These are phyloP conservation scores for Fusarium longipes DNA, from an alignment of 2,329 filamentous ascomycete genomes.

Conservation along the genomic window DNA sequence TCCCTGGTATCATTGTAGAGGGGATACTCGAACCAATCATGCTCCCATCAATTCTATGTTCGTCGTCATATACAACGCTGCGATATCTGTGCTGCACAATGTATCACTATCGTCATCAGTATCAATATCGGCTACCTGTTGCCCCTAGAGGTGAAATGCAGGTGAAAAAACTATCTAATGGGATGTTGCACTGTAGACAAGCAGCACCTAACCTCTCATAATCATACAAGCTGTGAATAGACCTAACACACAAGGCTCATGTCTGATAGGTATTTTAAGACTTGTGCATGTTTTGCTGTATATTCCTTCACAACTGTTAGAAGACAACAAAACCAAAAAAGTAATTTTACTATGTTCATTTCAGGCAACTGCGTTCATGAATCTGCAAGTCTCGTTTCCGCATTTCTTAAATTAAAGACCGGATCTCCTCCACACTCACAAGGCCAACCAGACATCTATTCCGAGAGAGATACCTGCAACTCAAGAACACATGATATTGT, in stretches of 20 bases:
- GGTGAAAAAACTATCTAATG: slow-evolving; percentile 17
- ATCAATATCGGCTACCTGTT: slow-evolving; percentile 17
- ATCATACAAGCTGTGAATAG: slow-evolving; percentile 25
- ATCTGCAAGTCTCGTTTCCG: no score
- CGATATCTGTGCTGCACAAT: neutral
- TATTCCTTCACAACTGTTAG: neutral
- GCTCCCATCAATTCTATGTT: neutral
- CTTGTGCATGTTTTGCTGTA: neutral
- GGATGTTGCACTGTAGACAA: slow-evolving; percentile 21
- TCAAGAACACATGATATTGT: neutral
- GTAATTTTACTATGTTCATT: neutral
- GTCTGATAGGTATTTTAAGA: fast-evolving
- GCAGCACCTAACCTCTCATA: slow-evolving; percentile 34
- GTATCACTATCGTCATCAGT: neutral
- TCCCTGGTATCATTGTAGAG: slow-evolving; percentile 5
- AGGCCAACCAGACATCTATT: neutral
- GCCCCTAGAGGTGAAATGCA: slow-evolving; percentile 30
- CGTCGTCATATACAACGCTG: neutral
- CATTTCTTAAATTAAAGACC: no score
- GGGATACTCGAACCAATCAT: neutral
- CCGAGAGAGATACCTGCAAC: neutral
- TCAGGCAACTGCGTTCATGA: neutral
- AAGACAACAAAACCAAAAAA: neutral
- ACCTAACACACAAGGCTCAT: slow-evolving; percentile 23
- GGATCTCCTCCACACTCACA: no score